These are phyloP conservation scores for Colletotrichum sojae DNA, from an alignment of 2,329 filamentous ascomycete genomes.

Conservation along the genomic window DNA sequence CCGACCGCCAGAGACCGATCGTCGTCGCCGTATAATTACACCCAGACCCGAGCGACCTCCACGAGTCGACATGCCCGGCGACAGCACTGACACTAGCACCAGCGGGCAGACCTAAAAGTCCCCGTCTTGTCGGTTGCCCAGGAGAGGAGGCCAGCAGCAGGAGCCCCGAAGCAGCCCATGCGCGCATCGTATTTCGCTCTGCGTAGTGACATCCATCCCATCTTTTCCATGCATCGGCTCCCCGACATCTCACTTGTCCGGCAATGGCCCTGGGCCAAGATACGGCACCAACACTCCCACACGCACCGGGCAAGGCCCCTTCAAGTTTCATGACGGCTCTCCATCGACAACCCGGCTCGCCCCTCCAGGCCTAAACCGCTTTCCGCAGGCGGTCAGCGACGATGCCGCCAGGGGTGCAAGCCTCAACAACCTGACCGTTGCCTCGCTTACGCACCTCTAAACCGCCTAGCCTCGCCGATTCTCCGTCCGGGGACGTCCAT, in stretches of 20 bases:
- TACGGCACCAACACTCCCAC: conserved; percentile 5
- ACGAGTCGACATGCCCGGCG: conserved; percentile 14
- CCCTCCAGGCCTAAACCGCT: conserved; percentile 20
- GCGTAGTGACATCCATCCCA: conserved; percentile 3
- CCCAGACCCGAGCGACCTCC: conserved; percentile 27
- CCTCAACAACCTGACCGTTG: conserved; percentile 40
- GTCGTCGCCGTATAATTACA: conserved; percentile 29
- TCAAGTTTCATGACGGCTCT: conserved; percentile 17
- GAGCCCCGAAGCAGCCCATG: conserved; percentile 25
- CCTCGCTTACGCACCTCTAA: conserved; percentile 40
- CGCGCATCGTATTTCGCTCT: conserved; percentile 13
- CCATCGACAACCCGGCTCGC: conserved; percentile 15
- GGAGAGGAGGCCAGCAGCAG: background rate
- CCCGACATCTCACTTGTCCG: conserved; percentile 17
- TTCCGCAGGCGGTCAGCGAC: conserved; percentile 34
- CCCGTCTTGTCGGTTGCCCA: too few relatives aligned
- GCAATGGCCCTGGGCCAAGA: conserved; percentile 8
- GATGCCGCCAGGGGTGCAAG: conserved; percentile 32
- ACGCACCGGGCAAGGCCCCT: background rate
- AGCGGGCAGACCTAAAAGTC: background rate
- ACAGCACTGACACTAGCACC: background rate
- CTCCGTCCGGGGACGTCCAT: conserved; percentile 37
- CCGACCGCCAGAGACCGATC: conserved; percentile 31
- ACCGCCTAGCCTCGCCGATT: conserved; percentile 38
- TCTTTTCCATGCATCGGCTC: conserved; percentile 27